Evolutionary conservation across 2,329 filamentous ascomycete species (phyloP), one percentile per base, ranked within the genome.

Genomic region (Phialophora expanda): DNA sequence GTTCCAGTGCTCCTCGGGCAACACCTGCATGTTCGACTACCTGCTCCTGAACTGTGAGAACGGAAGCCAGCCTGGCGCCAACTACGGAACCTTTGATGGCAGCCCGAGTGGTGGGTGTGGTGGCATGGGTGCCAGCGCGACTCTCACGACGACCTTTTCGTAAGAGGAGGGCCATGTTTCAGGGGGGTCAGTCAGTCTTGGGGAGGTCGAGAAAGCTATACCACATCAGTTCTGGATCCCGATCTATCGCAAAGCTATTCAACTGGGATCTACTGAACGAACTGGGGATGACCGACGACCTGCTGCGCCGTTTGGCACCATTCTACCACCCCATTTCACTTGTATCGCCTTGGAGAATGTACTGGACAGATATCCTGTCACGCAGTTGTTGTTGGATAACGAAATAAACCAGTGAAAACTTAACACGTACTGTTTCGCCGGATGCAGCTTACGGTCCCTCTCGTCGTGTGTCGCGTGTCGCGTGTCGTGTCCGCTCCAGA

Each of bases 11-110:
- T 22, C 56, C 12, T 54, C 53, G 46, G 63, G 70, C 20, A 61
- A 62, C 53, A 62, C 58, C 30, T 73, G 71, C 66, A 64, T 61
- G 56, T 62, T 34, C 59, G 67, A 55, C 57, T 73, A 73, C 61
- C 24, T 60, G 11, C 70, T 73, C 41, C 32, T 66, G 48, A 73
- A 73, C 71, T 73, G 71, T 58, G 70, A 64, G 20, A 72, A 67
- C 59, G 69, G 69, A 20, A 70, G 68, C 38, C 70, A 72, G 56
- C 54, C 65, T 9, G 70, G 70, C 38, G 70, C 70, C 61, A 69
- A 70, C 66, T 70, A 65, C 48, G 70, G 70, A 41, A 68, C 61
- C n/a, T 70, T 64, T 56, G 65, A 61, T 1, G 70, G 70, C 55
- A 61, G 66, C 24, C 68, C 66, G 8, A 66, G 64, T 17, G 70